Percentiles rank a stretch among this genome's conserved stretches.
Conservation (phyloP, 768 basidiomycete genomes). For the Trametes gibbosa region DNA sequence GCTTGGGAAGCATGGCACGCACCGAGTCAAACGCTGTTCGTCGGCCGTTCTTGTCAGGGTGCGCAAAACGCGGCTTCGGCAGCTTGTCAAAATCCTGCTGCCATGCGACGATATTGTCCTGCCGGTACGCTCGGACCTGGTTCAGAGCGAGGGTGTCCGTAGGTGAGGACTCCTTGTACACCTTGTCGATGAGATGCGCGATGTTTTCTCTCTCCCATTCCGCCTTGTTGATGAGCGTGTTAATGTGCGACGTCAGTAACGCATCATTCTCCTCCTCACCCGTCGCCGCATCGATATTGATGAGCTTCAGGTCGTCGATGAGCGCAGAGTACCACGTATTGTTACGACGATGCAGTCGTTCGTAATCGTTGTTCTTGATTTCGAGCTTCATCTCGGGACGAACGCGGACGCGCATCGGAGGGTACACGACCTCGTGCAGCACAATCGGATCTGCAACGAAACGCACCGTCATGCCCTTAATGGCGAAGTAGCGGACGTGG, state of each 20-base stretch:
- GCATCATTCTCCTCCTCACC: conserved; percentile 74
- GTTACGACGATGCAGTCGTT: conserved; percentile 70
- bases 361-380: conserved; percentile 90
- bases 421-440: conserved; percentile 85
- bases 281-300: conserved; percentile 74
- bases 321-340: conserved; percentile 71
- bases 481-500: conserved; percentile 89
- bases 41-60: conserved; percentile 44
- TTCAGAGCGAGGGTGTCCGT: conserved; percentile 88
- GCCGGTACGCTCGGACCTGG: conserved; percentile 78
- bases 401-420: conserved; percentile 82
- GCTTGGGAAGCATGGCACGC: conserved; percentile 67
- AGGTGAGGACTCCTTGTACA: conserved; percentile 77
- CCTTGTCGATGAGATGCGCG: conserved; percentile 63
- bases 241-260: conserved; percentile 59
- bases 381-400: conserved; percentile 85
- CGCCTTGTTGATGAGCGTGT: conserved; percentile 65
- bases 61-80: conserved; percentile 62
- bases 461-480: conserved; percentile 78
- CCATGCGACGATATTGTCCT: conserved; percentile 96
- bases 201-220: conserved; percentile 77
- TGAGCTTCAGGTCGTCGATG: conserved; percentile 72
- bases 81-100: conserved; percentile 89
- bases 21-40: conserved; percentile 69
- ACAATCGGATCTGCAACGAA: conserved; percentile 84